Percentiles rank a stretch among this genome's conserved stretches.
phyloP scores from a whole-genome alignment of 2,329 filamentous ascomycete species.

The Scytalidium lignicola region DNA sequence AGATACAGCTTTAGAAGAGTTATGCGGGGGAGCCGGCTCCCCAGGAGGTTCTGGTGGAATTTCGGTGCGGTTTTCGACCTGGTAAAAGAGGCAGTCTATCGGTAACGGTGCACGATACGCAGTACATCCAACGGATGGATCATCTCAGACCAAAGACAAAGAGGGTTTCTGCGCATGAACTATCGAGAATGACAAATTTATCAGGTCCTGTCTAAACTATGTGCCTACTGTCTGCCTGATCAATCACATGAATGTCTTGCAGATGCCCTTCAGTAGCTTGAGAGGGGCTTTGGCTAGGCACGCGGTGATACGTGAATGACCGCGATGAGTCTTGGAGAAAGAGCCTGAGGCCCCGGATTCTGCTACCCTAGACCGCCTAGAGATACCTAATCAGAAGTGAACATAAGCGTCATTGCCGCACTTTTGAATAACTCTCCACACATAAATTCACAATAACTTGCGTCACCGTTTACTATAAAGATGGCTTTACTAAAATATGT shows the following conservation, averaged over 20 bases:
- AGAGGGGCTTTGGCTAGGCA: neutral
- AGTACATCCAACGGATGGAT: neutral
- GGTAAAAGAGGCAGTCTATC: neutral
- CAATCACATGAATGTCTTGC: neutral
- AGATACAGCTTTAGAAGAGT: neutral
- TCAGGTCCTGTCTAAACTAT: neutral
- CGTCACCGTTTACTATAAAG: too few relatives aligned
- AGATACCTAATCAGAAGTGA: neutral
- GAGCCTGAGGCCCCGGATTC: neutral
- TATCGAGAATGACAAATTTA: neutral
- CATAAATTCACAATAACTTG: too few relatives aligned
- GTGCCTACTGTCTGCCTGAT: neutral
- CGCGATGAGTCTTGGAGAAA: neutral
- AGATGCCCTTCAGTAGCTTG: neutral
- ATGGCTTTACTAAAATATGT: too few relatives aligned
- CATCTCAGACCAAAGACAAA: too few relatives aligned
- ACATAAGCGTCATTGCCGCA: neutral
- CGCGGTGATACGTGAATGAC: conserved; percentile 1
- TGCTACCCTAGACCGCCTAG: neutral
- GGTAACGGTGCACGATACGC: neutral
- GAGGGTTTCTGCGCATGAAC: neutral
- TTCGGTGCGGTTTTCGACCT: too few relatives aligned
- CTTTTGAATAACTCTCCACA: too few relatives aligned
- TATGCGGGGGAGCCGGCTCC: neutral
- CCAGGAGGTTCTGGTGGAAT: neutral